A percentile compares a stretch with the other conserved stretches of the same genome.
These are phyloP conservation scores for Fusarium sp. DNA, from an alignment of 2,329 filamentous ascomycete genomes.

Conservation along the genomic window DNA sequence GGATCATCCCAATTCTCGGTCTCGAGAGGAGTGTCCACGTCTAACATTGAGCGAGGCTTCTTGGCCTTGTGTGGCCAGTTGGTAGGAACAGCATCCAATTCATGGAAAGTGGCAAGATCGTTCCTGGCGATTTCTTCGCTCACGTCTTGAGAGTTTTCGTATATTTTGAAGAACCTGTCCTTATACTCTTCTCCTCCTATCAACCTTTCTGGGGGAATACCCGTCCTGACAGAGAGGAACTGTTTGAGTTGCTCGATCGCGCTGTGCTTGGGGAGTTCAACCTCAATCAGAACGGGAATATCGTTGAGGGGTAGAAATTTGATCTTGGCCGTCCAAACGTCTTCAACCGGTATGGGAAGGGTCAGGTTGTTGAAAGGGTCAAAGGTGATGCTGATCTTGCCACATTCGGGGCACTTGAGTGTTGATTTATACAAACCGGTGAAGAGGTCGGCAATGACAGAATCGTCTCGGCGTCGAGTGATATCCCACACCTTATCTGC, in stretches of 20 bases:
- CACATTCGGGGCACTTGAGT: constrained; percentile 87
- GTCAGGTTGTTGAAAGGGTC: constrained; percentile 97
- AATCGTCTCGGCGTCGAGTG: constrained; percentile 92
- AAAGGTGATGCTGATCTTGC: constrained; percentile 98
- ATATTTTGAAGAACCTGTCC: constrained; percentile 86
- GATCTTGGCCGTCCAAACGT: constrained; percentile 79
- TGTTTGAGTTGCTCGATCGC: constrained; percentile 76
- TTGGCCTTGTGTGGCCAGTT: constrained; percentile 75
- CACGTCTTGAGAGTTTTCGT: constrained; percentile 74
- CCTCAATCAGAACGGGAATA: constrained; percentile 74
- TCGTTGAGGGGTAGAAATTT: constrained; percentile 82
- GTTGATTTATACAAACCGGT: constrained; percentile 99
- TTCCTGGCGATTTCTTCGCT: constrained; percentile 77
- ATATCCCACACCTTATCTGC: constrained; percentile 92
- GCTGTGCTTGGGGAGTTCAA: constrained; percentile 84
- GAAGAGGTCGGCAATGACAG: constrained; percentile 94
- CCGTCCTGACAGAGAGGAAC: constrained; percentile 74
- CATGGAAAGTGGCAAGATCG: constrained; percentile 75
- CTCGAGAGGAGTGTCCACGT: constrained; percentile 55
- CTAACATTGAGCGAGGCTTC: constrained; percentile 63
- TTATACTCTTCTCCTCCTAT: constrained; percentile 86
- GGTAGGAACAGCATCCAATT: constrained; percentile 81
- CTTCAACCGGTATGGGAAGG: constrained; percentile 87
- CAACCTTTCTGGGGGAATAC: constrained; percentile 72
- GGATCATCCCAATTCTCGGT: constrained; percentile 68